Base-by-base conservation (phyloP, 768 basidiomycete genomes). In the Tephrocybe rancida region DNA sequence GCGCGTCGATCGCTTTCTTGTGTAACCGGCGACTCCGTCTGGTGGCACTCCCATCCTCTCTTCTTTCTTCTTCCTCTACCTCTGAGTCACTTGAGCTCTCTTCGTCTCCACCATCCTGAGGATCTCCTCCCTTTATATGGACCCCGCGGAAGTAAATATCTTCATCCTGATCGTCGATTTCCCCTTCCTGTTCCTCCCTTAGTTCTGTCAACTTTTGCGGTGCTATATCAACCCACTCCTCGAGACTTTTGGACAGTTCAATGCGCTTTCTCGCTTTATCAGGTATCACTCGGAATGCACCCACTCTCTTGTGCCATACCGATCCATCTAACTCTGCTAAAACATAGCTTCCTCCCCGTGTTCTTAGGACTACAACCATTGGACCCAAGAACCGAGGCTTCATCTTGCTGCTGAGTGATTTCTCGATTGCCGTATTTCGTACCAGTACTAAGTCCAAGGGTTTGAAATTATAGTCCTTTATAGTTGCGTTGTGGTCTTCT, bases 381-480 rank as follows among this genome's bases (percentile, higher is more conserved):
- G 74, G 75, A n/a, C 75, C 76, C 13, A 71, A 42, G 52, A 75
- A 78, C 2, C 70, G 48, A 0, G 67, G 64, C n/a, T 64, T 63
- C 1, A 66, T 67, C 48, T 75, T 77, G 1, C 56, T 38, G 21
- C 61, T 61, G 0, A 71, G 51, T 0, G 66, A 57, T 24, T 61
- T 69, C 24, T 73, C 69, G 2, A 72, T 48, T 0, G 49, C 24
- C 0, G 68, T 67, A 44, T 80, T 77, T 4, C 66, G 45, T 0
- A 75, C 63, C 0, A 80, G 59, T 0, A 76, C 69, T 0, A 79
- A 57, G 1, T 65, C 64, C 9, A 74, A 74, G 1, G 49, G 52
- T 16, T 60, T 29, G 53, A 72, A 76, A 19, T 65, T 32, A 51
- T 51, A 70, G 19, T 69, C 52, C 2, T 47, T 39, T 34, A 73